Percentiles rank a stretch among this genome's conserved stretches.
Conservation (phyloP, 2,329 filamentous ascomycete species). For the Neofusicoccum parvum region DNA sequence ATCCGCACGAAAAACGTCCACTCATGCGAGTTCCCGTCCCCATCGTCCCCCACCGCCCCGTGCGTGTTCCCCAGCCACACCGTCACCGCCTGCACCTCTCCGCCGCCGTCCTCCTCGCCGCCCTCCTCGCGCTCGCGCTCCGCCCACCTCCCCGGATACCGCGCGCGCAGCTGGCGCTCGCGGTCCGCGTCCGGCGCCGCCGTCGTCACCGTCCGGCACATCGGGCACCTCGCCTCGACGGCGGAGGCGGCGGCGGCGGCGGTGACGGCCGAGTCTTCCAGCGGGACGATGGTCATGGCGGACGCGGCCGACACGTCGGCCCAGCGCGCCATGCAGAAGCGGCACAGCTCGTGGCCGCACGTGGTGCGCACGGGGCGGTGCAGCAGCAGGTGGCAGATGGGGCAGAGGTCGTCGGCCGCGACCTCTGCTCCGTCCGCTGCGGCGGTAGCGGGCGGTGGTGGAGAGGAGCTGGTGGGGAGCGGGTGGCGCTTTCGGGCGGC, state of each 20-base stretch:
- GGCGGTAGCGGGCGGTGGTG: neutral
- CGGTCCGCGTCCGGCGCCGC: constrained; percentile 33
- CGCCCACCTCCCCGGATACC: constrained; percentile 36
- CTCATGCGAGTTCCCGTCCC: constrained; percentile 42
- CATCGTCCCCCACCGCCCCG: constrained; percentile 27
- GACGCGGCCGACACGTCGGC: constrained; percentile 44
- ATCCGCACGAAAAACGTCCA: constrained; percentile 52
- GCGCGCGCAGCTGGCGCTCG: constrained; percentile 31
- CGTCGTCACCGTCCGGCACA: constrained; percentile 47
- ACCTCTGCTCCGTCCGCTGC: constrained; percentile 21
- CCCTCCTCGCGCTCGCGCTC: constrained; percentile 27
- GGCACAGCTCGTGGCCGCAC: constrained; percentile 46
- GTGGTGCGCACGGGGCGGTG: constrained; percentile 45
- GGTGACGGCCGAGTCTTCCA: constrained; percentile 24
- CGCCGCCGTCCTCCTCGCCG: constrained; percentile 28
- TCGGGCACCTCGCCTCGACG: constrained; percentile 48
- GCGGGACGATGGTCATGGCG: constrained; percentile 44
- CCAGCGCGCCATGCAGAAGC: constrained; percentile 51
- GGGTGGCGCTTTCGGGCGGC: neutral
- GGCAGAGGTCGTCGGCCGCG: constrained; percentile 47
- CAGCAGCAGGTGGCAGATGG: constrained; percentile 49
- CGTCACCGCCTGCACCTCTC: constrained; percentile 43
- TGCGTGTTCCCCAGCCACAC: constrained; percentile 51
- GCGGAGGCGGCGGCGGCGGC: constrained; percentile 28
- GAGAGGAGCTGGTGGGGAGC: neutral